Evolutionary conservation across 345 rosid species (phyloP).

Genomic region (Firmiana major): DNA sequence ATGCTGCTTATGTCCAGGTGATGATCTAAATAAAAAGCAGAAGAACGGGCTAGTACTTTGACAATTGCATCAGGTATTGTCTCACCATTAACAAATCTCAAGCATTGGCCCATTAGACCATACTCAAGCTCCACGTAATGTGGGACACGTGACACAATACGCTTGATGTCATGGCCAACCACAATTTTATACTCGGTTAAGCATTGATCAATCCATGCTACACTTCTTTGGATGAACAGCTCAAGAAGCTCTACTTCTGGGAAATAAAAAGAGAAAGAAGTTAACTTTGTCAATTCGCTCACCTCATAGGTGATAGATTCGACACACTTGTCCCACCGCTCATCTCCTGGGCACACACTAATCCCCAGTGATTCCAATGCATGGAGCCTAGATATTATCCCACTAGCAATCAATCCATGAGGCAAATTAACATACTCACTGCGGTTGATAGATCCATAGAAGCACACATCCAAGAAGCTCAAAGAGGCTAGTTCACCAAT

Average conservation of each 20-base stretch:
- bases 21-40: slow-evolving; percentile 13
- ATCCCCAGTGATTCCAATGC: background rate
- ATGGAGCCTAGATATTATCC: slow-evolving; percentile 5
- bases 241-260: slow-evolving; percentile 10
- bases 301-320: background rate
- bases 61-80: slow-evolving; percentile 1
- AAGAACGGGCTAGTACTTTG: background rate
- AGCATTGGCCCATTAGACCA: background rate
- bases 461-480: slow-evolving; percentile 7
- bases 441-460: slow-evolving; percentile 13
- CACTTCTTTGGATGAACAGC: background rate
- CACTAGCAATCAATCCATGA: slow-evolving; percentile 2
- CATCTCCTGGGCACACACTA: slow-evolving; percentile 8
- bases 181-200: background rate
- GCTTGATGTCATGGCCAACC: slow-evolving; percentile 12
- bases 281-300: background rate
- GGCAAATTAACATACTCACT: slow-evolving; percentile 9
- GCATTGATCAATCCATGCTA: slow-evolving; percentile 7
- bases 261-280: slow-evolving; percentile 7
- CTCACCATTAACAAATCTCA: slow-evolving; percentile 13
- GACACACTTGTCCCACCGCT: slow-evolving; percentile 6
- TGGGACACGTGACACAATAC: slow-evolving; percentile 8
- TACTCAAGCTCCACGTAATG: slow-evolving; percentile 2
- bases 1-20: slow-evolving; percentile 7
- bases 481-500: slow-evolving; percentile 6